Evolutionary conservation across 202 grass and related monocot genomes (phyloP).

Genomic region (Bolboschoenoplectus hybrid): DNA sequence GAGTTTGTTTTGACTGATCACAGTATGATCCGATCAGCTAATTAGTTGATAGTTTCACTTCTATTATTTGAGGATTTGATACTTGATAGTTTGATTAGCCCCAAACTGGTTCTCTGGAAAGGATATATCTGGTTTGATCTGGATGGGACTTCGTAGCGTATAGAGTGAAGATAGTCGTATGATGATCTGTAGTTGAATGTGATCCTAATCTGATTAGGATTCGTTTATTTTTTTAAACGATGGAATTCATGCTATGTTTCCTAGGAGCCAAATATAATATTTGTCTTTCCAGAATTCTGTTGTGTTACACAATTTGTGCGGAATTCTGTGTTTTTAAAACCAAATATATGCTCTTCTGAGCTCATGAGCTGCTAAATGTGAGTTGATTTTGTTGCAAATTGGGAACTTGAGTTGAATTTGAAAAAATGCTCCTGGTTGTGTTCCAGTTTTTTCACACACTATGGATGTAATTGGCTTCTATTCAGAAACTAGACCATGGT

Average conservation of each 20-base stretch:
- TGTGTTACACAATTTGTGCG: neutral
- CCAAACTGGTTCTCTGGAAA: neutral
- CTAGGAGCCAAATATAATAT: neutral
- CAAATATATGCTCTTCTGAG: neutral
- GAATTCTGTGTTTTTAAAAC: too few species aligned
- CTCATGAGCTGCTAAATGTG: neutral
- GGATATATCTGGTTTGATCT: slow-evolving; percentile 15
- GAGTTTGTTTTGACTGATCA: neutral
- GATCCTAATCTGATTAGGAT: neutral
- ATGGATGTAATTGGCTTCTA: neutral
- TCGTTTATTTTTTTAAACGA: neutral
- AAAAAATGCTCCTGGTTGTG: neutral
- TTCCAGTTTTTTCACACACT: neutral
- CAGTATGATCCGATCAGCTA: neutral
- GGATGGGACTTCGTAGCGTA: neutral
- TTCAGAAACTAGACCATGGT: neutral
- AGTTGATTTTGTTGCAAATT: neutral
- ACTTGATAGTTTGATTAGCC: slow-evolving; percentile 6
- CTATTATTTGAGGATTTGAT: neutral
- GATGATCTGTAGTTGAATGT: neutral
- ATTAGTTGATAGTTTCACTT: neutral
- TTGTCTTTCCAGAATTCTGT: neutral
- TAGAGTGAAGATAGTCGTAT: neutral
- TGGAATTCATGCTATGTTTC: neutral
- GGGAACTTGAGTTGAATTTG: neutral